phyloP scores from a whole-genome alignment of 352 stramenopile species.

The Globisporangium uncinulatum region DNA sequence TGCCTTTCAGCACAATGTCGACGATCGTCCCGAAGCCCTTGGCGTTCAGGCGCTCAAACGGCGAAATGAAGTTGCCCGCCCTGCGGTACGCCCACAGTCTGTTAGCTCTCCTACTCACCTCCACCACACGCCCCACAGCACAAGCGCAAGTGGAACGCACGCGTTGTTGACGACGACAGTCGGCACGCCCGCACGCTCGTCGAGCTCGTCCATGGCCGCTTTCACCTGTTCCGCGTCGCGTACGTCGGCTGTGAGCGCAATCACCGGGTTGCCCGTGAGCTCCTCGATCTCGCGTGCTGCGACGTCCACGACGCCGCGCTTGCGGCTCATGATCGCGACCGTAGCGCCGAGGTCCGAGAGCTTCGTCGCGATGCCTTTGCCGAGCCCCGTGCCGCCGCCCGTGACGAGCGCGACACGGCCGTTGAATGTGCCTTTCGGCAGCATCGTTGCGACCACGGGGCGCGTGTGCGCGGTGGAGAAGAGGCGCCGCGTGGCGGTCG shows the following conservation, averaged over 20 bases:
- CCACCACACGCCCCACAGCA: conserved; percentile 3
- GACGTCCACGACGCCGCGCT: conserved; percentile 88
- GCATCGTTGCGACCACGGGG: conserved; percentile 52
- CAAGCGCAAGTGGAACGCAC: conserved; percentile 5
- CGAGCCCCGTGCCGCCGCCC: conserved; percentile 93
- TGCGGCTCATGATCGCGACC: conserved; percentile 94
- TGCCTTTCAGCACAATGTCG: conserved; percentile 92
- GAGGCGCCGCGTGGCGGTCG: conserved; percentile 1
- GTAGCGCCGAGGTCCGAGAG: conserved; percentile 90
- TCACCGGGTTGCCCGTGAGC: conserved; percentile 52
- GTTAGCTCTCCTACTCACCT: not conserved
- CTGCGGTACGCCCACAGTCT: conserved; percentile 19
- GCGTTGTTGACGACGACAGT: conserved; percentile 83
- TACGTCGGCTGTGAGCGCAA: conserved; percentile 82
- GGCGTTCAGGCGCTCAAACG: conserved; percentile 86
- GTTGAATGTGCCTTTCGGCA: conserved; percentile 57
- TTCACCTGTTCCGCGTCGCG: conserved; percentile 86
- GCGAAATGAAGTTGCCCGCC: conserved; percentile 94
- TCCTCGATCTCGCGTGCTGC: conserved; percentile 69
- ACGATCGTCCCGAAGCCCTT: conserved; percentile 97
- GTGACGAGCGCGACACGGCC: conserved; percentile 91
- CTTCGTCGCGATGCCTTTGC: conserved; percentile 92
- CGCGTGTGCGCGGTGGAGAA: conserved; percentile 14
- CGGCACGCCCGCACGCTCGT: conserved; percentile 50
- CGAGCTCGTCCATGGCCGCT: conserved; percentile 73